Conservation (phyloP, 768 basidiomycete genomes). For the Tulasnella sp. region DNA sequence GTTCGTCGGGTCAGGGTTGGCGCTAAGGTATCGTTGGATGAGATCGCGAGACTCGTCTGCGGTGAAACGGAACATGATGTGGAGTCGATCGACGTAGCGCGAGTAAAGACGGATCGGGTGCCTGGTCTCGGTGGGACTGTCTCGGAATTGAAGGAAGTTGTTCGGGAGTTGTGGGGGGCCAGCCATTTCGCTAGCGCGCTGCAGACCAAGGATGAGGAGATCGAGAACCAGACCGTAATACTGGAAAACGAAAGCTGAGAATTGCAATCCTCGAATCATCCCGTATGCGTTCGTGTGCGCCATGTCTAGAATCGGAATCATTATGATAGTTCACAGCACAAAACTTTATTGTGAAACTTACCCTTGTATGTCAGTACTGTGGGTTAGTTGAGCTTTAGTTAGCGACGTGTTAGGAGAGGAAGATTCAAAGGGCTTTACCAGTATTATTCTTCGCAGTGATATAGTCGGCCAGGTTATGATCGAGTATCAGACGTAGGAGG, state of each 20-base stretch:
- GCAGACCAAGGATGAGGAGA: conserved; percentile 89
- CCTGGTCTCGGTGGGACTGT: conserved; percentile 86
- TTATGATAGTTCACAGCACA: not conserved
- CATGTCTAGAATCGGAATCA: conserved; percentile 48
- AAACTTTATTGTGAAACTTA: conserved; percentile 20
- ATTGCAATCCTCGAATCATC: conserved; percentile 93
- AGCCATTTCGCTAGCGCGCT: conserved; percentile 97
- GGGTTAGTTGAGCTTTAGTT: conserved; percentile 16
- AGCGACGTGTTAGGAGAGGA: not conserved
- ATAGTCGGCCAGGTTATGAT: conserved; percentile 98
- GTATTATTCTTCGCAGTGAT: conserved; percentile 99
- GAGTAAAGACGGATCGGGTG: conserved; percentile 98
- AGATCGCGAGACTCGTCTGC: conserved; percentile 96
- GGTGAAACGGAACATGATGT: conserved; percentile 94
- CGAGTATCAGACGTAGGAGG: conserved; percentile 87
- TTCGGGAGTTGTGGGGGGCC: conserved; percentile 96
- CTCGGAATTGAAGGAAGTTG: conserved; percentile 95
- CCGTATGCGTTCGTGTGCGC: conserved; percentile 96
- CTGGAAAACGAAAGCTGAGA: conserved; percentile 99
- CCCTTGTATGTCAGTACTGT: conserved; percentile 76
- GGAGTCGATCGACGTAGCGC: conserved; percentile 88
- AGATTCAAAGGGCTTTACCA: too few relatives aligned
- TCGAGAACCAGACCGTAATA: conserved; percentile 95
- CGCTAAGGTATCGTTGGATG: conserved; percentile 93
- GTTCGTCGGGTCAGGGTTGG: conserved; percentile 96